Conservation (phyloP, 257 asterid genomes). For the Solanum lycopersicoides region DNA sequence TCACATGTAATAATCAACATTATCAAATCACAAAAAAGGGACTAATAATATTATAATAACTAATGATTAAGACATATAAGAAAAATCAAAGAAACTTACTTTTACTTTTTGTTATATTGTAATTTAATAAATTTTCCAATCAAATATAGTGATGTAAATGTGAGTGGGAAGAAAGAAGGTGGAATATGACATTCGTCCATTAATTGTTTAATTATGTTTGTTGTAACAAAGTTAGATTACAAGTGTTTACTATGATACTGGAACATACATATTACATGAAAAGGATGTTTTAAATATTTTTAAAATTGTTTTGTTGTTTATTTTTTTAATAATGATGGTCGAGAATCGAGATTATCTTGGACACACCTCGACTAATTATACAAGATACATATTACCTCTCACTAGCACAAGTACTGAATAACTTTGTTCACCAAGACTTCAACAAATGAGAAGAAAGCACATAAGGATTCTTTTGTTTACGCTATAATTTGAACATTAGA, state of each 20-base stretch:
- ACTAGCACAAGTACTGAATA: neutral
- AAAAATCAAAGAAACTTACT: neutral
- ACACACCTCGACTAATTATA: neutral
- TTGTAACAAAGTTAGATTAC: slow-evolving; percentile 1
- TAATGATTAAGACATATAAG: slow-evolving; percentile 1
- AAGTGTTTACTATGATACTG: slow-evolving; percentile 24
- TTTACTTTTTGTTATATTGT: neutral
- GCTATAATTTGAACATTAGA: neutral
- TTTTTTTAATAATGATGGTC: neutral
- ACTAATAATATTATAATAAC: neutral
- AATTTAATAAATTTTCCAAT: neutral
- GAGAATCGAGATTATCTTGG: neutral
- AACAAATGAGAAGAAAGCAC: neutral
- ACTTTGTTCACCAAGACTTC: neutral
- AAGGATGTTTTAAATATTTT: slow-evolving; percentile 8
- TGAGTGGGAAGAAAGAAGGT: slow-evolving; percentile 3
- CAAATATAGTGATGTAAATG: slow-evolving; percentile 16
- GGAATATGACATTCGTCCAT: slow-evolving; percentile 24
- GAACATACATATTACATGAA: slow-evolving; percentile 14
- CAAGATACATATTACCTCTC: neutral
- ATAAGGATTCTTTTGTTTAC: neutral
- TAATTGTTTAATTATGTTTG: neutral
- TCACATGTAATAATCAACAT: neutral
- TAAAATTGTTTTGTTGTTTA: neutral
- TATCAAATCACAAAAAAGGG: neutral